A percentile compares a stretch with the other conserved stretches of the same genome.
These are phyloP conservation scores for Discostella pseudostelligera DNA, from an alignment of 108 stramenopile species.

Conservation along the genomic window DNA sequence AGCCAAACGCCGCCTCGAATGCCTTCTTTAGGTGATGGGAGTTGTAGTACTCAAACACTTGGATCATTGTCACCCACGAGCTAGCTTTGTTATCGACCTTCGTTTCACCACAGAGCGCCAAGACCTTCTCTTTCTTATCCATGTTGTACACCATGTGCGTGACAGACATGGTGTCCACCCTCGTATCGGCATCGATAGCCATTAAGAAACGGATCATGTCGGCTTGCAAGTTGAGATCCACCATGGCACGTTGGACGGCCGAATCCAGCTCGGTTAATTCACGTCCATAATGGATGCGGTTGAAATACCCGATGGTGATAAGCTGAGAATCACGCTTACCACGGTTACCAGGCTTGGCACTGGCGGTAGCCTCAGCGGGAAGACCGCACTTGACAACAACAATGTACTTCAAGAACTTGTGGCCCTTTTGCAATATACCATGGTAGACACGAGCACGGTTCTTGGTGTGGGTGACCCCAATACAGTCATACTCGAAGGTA, in stretches of 20 bases:
- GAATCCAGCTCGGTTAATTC: slow-evolving; percentile 50
- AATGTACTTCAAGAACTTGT: slow-evolving; percentile 57
- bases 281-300: slow-evolving; percentile 60
- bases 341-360: slow-evolving; percentile 56
- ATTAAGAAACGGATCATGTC: slow-evolving; percentile 58
- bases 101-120: slow-evolving; percentile 60
- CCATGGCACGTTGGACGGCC: slow-evolving; percentile 47
- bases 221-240: slow-evolving; percentile 46
- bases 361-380: slow-evolving; percentile 44
- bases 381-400: slow-evolving; percentile 56
- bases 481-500: slow-evolving; percentile 51
- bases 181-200: slow-evolving; percentile 63
- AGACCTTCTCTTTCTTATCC: slow-evolving; percentile 55
- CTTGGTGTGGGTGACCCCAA: slow-evolving; percentile 42
- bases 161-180: slow-evolving; percentile 49
- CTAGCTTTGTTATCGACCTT: slow-evolving; percentile 59
- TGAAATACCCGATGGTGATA: slow-evolving; percentile 51
- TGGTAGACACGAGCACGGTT: slow-evolving; percentile 54
- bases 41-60: slow-evolving; percentile 60
- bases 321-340: slow-evolving; percentile 70
- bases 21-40: slow-evolving; percentile 58
- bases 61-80: slow-evolving; percentile 61
- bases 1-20: slow-evolving; percentile 62
- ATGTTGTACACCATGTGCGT: slow-evolving; percentile 55
- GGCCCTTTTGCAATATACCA: slow-evolving; percentile 52